phyloP scores from a whole-genome alignment of 331 rosid genomes.

The Stylosanthes scabra region DNA sequence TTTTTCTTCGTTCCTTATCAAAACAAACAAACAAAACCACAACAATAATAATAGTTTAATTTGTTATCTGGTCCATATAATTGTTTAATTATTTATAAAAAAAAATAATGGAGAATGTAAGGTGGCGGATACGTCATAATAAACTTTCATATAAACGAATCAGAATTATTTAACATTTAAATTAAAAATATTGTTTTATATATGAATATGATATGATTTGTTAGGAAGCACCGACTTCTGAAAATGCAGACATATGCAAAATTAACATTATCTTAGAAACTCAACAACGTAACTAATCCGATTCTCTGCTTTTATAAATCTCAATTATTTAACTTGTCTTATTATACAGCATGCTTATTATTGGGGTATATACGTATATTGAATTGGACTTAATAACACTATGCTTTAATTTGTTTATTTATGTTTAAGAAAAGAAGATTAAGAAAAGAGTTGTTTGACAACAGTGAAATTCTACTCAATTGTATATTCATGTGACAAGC shows the following conservation, averaged over 20 bases:
- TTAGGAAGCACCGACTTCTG: constrained; percentile 37
- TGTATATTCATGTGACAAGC: no score
- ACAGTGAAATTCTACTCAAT: background rate
- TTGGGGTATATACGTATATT: background rate
- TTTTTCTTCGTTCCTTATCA: background rate
- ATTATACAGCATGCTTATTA: background rate
- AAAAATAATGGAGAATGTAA: background rate
- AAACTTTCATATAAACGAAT: background rate
- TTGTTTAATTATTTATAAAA: background rate
- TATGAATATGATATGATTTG: background rate
- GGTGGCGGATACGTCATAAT: constrained; percentile 16
- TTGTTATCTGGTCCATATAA: background rate
- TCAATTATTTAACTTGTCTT: background rate
- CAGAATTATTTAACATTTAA: no score
- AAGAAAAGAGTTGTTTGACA: background rate
- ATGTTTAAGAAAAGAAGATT: background rate
- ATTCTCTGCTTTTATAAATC: constrained; percentile 1
- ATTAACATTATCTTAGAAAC: constrained; percentile 10
- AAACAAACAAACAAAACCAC: no score
- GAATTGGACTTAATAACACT: constrained; percentile 3
- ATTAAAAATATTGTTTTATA: background rate
- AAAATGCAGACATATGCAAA: background rate
- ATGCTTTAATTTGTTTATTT: background rate
- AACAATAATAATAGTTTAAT: no score
- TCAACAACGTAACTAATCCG: background rate